Evolutionary conservation across 495 filamentous ascomycete species (phyloP).

Genomic region (Aspergillus hancockii): DNA sequence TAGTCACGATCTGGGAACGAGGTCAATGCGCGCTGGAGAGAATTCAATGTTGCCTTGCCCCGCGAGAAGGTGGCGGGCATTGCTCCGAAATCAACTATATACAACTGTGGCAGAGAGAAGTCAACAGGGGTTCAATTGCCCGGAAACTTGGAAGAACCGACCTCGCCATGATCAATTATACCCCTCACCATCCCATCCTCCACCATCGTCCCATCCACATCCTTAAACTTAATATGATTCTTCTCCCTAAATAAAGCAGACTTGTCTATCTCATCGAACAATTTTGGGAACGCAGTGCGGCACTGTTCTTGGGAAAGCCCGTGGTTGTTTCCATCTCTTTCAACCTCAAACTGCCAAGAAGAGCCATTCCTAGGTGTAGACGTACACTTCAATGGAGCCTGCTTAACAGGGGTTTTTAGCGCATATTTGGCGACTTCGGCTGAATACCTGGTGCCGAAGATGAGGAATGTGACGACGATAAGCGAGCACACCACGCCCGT

Average conservation of each 20-base stretch:
- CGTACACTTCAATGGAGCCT: slow-evolving; percentile 6
- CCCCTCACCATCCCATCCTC: slow-evolving; percentile 42
- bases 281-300: slow-evolving; percentile 42
- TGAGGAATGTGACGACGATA: slow-evolving; percentile 33
- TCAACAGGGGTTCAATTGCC: neutral
- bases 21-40: slow-evolving; percentile 39
- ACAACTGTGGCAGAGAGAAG: slow-evolving; percentile 27
- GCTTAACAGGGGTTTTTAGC: slow-evolving; percentile 18
- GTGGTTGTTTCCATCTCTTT: slow-evolving; percentile 40
- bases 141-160: slow-evolving; percentile 20
- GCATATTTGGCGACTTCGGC: slow-evolving; percentile 24
- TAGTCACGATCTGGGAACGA: slow-evolving; percentile 44
- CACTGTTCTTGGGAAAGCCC: slow-evolving; percentile 45
- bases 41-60: slow-evolving; percentile 41
- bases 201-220: slow-evolving; percentile 31
- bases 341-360: slow-evolving; percentile 35
- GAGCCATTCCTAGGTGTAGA: slow-evolving; percentile 10
- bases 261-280: slow-evolving; percentile 47
- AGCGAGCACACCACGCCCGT: slow-evolving; percentile 33
- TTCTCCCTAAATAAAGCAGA: slow-evolving; percentile 25
- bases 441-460: slow-evolving; percentile 23
- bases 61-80: slow-evolving; percentile 37
- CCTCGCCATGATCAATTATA: slow-evolving; percentile 44
- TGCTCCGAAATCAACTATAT: slow-evolving; percentile 38
- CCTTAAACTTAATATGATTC: slow-evolving; percentile 29